Conservation (phyloP, 805 yeast species). For the Pichia heedii region DNA sequence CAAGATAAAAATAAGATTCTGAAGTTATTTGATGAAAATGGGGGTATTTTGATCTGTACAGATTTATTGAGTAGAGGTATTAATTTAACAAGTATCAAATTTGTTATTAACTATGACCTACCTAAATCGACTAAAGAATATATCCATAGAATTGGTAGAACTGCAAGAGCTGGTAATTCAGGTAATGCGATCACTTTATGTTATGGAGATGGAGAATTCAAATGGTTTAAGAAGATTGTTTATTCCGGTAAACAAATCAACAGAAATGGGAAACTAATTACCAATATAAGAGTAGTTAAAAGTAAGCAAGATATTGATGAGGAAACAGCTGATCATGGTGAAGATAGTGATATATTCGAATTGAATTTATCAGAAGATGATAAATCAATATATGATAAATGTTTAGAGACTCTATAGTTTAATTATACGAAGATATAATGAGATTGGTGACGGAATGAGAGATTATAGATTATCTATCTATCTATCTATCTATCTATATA, state of each 20-base stretch:
- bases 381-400: constrained; percentile 33
- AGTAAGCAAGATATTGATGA: constrained; percentile 3
- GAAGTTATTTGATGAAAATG: constrained; percentile 43
- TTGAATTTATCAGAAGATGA: constrained; percentile 29
- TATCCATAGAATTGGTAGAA: constrained; percentile 93
- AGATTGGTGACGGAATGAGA: too few relatives aligned
- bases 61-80: constrained; percentile 96
- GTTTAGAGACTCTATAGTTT: constrained; percentile 25
- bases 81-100: constrained; percentile 59
- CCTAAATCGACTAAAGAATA: constrained; percentile 87
- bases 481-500: not conserved
- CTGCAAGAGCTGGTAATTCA: constrained; percentile 80
- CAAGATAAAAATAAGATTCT: constrained; percentile 48
- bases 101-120: constrained; percentile 83
- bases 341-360: constrained; percentile 11
- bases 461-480: not conserved
- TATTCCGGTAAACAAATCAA: constrained; percentile 43
- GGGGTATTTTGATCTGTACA: constrained; percentile 59
- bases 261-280: constrained; percentile 31
- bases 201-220: constrained; percentile 71
- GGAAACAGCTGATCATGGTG: too few relatives aligned
- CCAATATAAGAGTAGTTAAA: constrained; percentile 27
- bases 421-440: not conserved
- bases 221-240: constrained; percentile 46
- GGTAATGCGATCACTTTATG: constrained; percentile 72